Evolutionary conservation across 148 eudicot species (phyloP).

Genomic region (Spergularia marina): DNA sequence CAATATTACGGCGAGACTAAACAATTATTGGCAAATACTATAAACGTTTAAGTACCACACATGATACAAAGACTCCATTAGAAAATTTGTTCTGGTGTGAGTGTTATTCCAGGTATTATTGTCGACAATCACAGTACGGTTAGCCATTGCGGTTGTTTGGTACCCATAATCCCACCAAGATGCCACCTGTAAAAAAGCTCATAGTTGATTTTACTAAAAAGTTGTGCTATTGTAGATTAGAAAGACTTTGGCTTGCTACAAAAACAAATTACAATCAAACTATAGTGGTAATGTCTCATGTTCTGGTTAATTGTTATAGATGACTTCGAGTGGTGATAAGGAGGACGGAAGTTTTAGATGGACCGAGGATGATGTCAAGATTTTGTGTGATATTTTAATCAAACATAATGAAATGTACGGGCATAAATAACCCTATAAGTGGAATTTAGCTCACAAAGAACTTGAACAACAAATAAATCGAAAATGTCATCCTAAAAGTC

Average conservation of each 20-base stretch:
- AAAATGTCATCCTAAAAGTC: background rate
- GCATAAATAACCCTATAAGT: background rate
- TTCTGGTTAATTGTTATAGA: background rate
- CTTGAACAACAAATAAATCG: background rate
- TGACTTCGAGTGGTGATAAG: background rate
- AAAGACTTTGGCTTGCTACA: no score
- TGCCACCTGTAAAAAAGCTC: conserved; percentile 66
- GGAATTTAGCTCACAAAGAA: background rate
- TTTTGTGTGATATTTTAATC: background rate
- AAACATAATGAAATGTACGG: background rate
- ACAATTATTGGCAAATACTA: no score
- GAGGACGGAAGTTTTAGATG: background rate
- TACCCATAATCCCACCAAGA: conserved; percentile 99
- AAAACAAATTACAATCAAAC: no score
- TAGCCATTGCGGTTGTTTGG: conserved; percentile 99
- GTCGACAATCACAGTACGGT: conserved; percentile 97
- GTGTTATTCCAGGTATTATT: conserved; percentile 99
- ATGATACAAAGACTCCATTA: no score
- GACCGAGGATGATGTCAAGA: background rate
- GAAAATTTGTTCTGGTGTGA: conserved; percentile 44
- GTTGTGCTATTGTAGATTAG: background rate
- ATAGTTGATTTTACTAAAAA: background rate
- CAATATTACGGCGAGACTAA: no score
- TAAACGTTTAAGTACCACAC: no score
- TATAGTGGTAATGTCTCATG: no score